Evolutionary conservation across 176 grass and related monocot genomes (phyloP).

Genomic region (Aegilops sharonensis): DNA sequence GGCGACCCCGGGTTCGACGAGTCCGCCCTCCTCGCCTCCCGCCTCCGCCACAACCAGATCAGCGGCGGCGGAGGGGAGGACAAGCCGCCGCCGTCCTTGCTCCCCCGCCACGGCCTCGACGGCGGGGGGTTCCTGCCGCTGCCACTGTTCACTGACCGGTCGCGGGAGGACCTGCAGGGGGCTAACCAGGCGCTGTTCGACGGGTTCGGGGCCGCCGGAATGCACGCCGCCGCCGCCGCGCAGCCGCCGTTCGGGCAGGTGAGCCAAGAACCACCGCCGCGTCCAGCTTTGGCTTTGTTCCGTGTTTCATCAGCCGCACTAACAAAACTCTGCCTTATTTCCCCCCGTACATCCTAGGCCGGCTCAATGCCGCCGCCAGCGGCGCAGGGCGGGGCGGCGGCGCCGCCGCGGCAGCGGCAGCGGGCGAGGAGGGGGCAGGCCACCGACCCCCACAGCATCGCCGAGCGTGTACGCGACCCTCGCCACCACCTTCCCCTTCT

Average conservation of each 20-base stretch:
- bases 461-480: constrained; percentile 71
- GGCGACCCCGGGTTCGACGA: constrained; percentile 58
- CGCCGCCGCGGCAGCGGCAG: constrained; percentile 61
- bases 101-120: constrained; percentile 49
- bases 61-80: constrained; percentile 44
- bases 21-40: constrained; percentile 57
- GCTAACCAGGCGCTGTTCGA: constrained; percentile 39
- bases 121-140: constrained; percentile 49
- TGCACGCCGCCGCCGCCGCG: constrained; percentile 14
- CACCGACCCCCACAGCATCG: constrained; percentile 89
- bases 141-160: constrained; percentile 51
- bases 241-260: constrained; percentile 48
- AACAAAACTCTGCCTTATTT: background rate
- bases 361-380: constrained; percentile 41
- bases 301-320: constrained; percentile 4
- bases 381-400: background rate
- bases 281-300: background rate
- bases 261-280: background rate
- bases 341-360: constrained; percentile 27
- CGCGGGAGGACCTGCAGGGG: constrained; percentile 50
- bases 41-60: constrained; percentile 85
- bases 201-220: constrained; percentile 37
- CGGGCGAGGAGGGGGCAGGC: constrained; percentile 76
- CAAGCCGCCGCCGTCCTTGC: constrained; percentile 52
- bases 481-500: constrained; percentile 38